Conservation (phyloP, 768 basidiomycete genomes). For the Pleurotus giganteus region DNA sequence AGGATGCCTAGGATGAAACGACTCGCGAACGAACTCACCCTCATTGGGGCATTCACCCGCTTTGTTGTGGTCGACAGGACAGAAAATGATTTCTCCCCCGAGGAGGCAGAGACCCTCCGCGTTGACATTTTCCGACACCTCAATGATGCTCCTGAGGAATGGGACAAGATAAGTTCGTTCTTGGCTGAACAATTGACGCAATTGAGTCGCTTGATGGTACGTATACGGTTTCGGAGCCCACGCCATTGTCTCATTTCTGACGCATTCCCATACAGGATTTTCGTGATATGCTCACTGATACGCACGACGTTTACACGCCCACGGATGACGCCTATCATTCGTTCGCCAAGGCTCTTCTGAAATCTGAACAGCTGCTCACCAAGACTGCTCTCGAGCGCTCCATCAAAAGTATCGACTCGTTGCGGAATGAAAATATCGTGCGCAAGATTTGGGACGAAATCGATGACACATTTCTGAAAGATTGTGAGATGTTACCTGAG, state of each 20-base stretch:
- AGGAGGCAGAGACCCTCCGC: too few species aligned
- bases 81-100: too few species aligned
- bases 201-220: background rate
- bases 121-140: background rate
- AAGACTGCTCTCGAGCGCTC: background rate
- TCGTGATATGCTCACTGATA: background rate
- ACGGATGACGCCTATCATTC: background rate
- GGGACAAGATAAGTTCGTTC: background rate
- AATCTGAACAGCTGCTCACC: background rate
- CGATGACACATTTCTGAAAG: background rate
- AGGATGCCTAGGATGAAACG: too few species aligned
- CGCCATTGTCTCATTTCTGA: background rate
- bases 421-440: background rate
- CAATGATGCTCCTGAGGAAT: background rate
- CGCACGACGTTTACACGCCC: background rate
- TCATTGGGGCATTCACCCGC: background rate
- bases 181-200: conserved; percentile 3
- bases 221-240: background rate
- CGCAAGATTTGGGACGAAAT: background rate
- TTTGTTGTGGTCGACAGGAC: background rate
- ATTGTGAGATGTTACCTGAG: background rate
- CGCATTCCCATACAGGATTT: background rate
- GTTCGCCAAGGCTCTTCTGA: background rate
- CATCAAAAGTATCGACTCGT: background rate
- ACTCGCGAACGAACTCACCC: too few species aligned